Conservation (phyloP, 139 green algal species). For the Gonium pectorale region DNA sequence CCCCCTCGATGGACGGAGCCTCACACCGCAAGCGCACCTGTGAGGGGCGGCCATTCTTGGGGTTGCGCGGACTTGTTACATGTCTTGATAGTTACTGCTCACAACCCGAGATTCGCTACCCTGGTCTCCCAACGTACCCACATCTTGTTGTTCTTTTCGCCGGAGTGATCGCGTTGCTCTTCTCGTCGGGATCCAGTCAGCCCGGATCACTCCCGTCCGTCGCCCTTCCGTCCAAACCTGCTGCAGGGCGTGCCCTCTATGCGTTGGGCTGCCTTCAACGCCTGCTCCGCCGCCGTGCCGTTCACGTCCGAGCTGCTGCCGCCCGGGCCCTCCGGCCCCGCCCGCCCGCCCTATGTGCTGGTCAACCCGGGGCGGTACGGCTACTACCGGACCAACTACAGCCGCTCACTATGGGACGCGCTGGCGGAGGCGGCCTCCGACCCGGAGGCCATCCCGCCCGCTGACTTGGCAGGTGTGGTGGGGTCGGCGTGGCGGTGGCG, state of each 20-base stretch:
- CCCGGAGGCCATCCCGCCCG: background rate
- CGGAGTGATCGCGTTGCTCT: too few species aligned
- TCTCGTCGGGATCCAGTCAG: too few species aligned
- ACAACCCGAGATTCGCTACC: too few species aligned
- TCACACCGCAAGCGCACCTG: too few species aligned
- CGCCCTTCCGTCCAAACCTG: too few species aligned
- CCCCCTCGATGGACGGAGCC: too few species aligned
- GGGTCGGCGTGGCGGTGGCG: background rate
- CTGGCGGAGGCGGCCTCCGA: slow-evolving; percentile 12
- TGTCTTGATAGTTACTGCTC: too few species aligned
- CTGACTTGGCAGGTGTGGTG: slow-evolving; percentile 59
- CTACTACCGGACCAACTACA: slow-evolving; percentile 48
- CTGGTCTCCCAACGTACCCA: too few species aligned
- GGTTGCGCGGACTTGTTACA: too few species aligned
- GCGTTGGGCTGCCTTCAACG: slow-evolving; percentile 50
- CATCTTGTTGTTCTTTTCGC: too few species aligned
- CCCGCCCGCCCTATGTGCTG: slow-evolving; percentile 1
- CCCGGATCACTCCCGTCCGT: too few species aligned
- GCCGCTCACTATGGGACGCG: slow-evolving; percentile 21
- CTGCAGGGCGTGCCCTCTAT: slow-evolving; percentile 19
- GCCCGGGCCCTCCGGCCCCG: background rate
- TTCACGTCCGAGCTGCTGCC: background rate
- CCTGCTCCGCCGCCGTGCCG: slow-evolving; percentile 36
- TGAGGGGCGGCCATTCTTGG: too few species aligned
- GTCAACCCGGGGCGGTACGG: slow-evolving; percentile 48